A percentile compares a stretch with the other conserved stretches of the same genome.
Evolutionary conservation across 345 rosid genomes (phyloP).

Genomic region (Geranium brycei): DNA sequence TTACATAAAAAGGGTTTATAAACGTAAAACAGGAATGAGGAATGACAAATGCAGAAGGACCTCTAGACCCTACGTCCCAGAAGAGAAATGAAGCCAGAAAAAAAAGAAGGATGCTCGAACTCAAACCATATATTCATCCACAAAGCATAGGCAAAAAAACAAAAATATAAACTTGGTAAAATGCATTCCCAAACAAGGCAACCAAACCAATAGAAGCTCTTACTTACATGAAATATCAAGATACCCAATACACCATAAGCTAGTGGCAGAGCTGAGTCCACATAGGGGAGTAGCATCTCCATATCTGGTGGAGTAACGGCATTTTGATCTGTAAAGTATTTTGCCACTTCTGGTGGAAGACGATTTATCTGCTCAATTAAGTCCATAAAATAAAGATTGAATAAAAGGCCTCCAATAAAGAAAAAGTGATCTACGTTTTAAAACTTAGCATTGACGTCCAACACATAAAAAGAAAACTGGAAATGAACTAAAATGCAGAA

Average conservation of each 20-base stretch:
- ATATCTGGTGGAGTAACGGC: constrained; percentile 77
- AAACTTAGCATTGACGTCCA: neutral
- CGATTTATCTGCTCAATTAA: constrained; percentile 58
- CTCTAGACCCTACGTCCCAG: no score
- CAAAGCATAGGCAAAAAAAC: no score
- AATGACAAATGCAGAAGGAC: no score
- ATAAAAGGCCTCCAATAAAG: neutral
- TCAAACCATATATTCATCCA: no score
- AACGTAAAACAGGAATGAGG: no score
- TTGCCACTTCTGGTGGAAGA: constrained; percentile 84
- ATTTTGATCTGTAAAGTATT: constrained; percentile 89
- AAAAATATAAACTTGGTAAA: no score
- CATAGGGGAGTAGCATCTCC: constrained; percentile 77
- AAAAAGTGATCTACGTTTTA: no score
- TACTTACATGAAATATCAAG: constrained; percentile 77
- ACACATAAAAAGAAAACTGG: neutral
- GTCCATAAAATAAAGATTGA: constrained; percentile 8
- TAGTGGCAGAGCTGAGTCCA: constrained; percentile 81
- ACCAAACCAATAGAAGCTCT: neutral
- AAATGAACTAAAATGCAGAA: neutral
- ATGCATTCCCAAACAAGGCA: neutral
- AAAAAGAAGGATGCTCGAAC: no score
- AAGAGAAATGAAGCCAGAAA: no score
- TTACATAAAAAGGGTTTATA: no score
- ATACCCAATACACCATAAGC: constrained; percentile 89